These are phyloP conservation scores for Pinus albicaulis DNA, from an alignment of 75 land plant species.

Conservation along the genomic window DNA sequence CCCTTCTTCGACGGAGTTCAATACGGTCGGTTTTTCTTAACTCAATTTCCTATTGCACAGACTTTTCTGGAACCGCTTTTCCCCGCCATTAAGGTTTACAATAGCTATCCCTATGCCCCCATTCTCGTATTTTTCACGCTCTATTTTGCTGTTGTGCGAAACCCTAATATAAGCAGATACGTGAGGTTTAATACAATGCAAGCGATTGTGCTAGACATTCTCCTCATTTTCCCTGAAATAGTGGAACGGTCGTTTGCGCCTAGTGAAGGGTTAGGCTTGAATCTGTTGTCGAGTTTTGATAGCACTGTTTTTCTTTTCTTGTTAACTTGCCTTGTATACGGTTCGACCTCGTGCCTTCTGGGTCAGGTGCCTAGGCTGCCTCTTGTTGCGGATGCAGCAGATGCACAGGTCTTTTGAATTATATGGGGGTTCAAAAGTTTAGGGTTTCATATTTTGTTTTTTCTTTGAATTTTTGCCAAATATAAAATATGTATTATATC, in stretches of 20 bases:
- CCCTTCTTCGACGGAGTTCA: conserved; percentile 86
- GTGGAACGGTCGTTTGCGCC: conserved; percentile 62
- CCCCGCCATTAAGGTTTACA: conserved; percentile 57
- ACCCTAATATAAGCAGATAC: conserved; percentile 61
- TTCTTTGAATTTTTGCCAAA: no score
- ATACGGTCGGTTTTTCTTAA: conserved; percentile 67
- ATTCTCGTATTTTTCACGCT: conserved; percentile 60
- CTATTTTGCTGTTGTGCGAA: conserved; percentile 73
- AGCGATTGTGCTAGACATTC: conserved; percentile 78
- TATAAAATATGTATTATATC: no score
- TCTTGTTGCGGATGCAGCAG: conserved; percentile 86
- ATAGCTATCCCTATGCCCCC: conserved; percentile 62
- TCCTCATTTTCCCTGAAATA: conserved; percentile 71
- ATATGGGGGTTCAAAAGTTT: conserved; percentile 14
- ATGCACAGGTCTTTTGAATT: conserved; percentile 58
- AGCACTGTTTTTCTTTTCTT: conserved; percentile 76
- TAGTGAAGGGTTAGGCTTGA: conserved; percentile 53
- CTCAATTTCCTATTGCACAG: conserved; percentile 54
- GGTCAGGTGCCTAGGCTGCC: conserved; percentile 78
- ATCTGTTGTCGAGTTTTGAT: conserved; percentile 60
- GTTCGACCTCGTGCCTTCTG: conserved; percentile 56
- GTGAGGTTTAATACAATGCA: conserved; percentile 91
- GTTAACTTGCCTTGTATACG: conserved; percentile 65
- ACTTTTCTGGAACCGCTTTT: conserved; percentile 44
- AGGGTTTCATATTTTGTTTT: no score